Percentiles rank a stretch among this genome's conserved stretches.
Evolutionary conservation across 1,284 basidiomycete genomes (phyloP).

Genomic region (Thelephora terrestris): DNA sequence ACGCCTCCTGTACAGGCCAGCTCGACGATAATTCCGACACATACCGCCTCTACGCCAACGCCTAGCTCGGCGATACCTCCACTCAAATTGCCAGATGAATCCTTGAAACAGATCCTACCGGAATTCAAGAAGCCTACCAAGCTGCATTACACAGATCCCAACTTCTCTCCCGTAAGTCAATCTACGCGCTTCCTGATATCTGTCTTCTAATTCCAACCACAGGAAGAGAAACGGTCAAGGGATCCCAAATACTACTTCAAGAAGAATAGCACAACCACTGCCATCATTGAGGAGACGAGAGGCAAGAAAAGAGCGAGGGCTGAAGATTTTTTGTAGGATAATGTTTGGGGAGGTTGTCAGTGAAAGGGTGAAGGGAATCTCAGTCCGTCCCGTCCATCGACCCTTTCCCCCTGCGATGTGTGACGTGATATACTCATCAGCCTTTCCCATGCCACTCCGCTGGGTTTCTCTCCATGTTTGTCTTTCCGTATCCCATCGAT

Average conservation of each 20-base stretch:
- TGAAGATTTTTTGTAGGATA: conserved; percentile 57
- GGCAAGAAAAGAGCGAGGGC: conserved; percentile 72
- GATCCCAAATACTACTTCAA: conserved; percentile 63
- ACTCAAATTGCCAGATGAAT: conserved; percentile 46
- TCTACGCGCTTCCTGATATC: background rate
- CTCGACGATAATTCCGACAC: conserved; percentile 10
- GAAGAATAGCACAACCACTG: conserved; percentile 25
- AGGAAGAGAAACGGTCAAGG: conserved; percentile 79
- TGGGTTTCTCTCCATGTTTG: too few relatives aligned
- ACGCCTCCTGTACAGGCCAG: conserved; percentile 20
- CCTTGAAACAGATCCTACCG: conserved; percentile 53
- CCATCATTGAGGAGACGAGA: conserved; percentile 42
- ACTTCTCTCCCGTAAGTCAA: conserved; percentile 60
- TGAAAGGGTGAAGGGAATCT: conserved; percentile 11
- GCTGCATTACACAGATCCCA: conserved; percentile 68
- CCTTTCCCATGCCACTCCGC: too few relatives aligned
- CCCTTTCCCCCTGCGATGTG: conserved; percentile 2
- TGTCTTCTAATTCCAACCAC: background rate
- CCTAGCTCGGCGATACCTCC: conserved; percentile 6
- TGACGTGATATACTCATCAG: too few relatives aligned
- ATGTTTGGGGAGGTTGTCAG: conserved; percentile 2
- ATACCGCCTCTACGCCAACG: conserved; percentile 9
- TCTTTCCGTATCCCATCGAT: too few relatives aligned
- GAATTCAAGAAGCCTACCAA: conserved; percentile 69
- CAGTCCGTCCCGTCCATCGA: conserved; percentile 27